phyloP scores from a whole-genome alignment of 148 eudicot genomes.

The Persicaria maculosa region DNA sequence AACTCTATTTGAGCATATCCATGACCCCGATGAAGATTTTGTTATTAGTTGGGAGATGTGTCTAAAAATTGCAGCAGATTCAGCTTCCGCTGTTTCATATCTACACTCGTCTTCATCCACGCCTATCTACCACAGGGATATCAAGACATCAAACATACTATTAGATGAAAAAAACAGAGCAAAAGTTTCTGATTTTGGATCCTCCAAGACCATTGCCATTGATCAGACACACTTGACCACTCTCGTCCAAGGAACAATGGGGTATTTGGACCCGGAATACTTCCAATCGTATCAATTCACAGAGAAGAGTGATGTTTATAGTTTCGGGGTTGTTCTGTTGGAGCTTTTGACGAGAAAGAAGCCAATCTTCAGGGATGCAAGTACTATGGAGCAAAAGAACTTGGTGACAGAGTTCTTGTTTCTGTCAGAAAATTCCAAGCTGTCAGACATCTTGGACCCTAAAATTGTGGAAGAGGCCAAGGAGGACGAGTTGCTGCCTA shows the following conservation, averaged over 20 bases:
- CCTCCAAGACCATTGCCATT: not conserved
- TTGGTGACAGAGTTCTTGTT: not conserved
- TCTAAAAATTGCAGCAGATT: not conserved
- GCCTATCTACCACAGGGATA: not conserved
- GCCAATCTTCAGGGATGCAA: not conserved
- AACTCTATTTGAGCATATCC: constrained; percentile 1
- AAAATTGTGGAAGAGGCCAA: not conserved
- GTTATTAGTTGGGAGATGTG: not conserved
- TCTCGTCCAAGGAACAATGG: not conserved
- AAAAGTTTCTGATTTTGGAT: not conserved
- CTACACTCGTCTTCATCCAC: not conserved
- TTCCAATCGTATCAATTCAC: not conserved
- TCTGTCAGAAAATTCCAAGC: not conserved
- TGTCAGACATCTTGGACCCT: not conserved
- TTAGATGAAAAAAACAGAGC: not conserved
- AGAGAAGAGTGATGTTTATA: not conserved
- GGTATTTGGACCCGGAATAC: not conserved
- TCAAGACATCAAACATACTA: not conserved
- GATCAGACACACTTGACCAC: not conserved
- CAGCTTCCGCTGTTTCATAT: not conserved
- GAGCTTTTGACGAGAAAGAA: not conserved
- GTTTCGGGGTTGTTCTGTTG: not conserved
- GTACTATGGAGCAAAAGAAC: not conserved
- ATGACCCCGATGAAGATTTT: not conserved
- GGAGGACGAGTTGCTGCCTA: not conserved